Evolutionary conservation across 2,329 filamentous ascomycete genomes (phyloP).

Genomic region (Balansia obtecta): DNA sequence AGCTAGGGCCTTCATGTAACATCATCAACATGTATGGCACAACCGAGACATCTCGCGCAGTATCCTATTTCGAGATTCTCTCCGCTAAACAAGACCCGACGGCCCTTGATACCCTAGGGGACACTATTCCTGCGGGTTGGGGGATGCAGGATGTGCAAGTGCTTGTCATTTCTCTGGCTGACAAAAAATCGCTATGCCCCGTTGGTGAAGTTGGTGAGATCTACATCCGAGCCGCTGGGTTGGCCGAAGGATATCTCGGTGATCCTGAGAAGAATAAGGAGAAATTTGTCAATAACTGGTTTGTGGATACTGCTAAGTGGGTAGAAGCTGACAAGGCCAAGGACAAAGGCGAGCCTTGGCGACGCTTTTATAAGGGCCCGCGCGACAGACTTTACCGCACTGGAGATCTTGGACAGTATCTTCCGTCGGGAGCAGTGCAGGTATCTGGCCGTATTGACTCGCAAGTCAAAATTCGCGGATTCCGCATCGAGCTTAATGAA

Average conservation of each 20-base stretch:
- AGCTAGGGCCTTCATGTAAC: not conserved
- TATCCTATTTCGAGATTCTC: conserved; percentile 72
- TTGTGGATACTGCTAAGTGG: conserved; percentile 32
- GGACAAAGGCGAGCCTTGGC: too few species aligned
- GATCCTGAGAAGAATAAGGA: conserved; percentile 46
- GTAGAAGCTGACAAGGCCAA: too few species aligned
- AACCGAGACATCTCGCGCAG: conserved; percentile 70
- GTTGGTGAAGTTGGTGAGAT: conserved; percentile 78
- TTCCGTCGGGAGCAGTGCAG: not conserved
- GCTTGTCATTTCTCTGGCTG: too few species aligned
- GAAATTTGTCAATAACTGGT: conserved; percentile 83
- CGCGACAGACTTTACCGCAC: too few species aligned
- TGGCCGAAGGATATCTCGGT: conserved; percentile 70
- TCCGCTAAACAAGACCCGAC: conserved; percentile 48
- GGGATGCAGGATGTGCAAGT: conserved; percentile 79
- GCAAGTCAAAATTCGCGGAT: conserved; percentile 15
- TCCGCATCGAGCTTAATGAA: conserved; percentile 5
- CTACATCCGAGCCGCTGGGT: conserved; percentile 66
- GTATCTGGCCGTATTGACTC: conserved; percentile 11
- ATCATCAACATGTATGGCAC: conserved; percentile 85
- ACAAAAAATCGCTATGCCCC: too few species aligned
- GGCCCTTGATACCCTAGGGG: conserved; percentile 21
- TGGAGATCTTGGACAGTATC: too few species aligned
- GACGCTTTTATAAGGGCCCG: too few species aligned
- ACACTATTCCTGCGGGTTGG: conserved; percentile 56